Evolutionary conservation across 2,329 filamentous ascomycete species (phyloP), one percentile per base, ranked within the genome.

Genomic region (Fusarium tricinctum): DNA sequence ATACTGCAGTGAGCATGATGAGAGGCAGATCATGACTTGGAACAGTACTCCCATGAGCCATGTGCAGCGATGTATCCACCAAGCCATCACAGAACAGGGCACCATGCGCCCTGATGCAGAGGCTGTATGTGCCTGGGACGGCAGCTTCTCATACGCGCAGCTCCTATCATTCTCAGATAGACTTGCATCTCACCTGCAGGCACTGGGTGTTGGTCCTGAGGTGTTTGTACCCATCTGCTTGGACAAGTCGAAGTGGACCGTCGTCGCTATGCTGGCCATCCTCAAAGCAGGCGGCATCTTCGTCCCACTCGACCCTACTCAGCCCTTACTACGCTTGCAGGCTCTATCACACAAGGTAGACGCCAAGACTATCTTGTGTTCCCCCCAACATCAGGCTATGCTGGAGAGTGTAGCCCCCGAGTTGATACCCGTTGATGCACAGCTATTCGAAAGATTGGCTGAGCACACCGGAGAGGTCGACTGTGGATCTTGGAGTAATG

Each of bases 1-100:
- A 70, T 78, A 81, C 8, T 85, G 86, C 69, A 85, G 80, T 19
- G 81, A 85, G 55, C 78, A 80, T 13, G 85, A 88, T 68, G 81
- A 83, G 69, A 78, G 80, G 4, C 84, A 86, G 66, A 81, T 88
- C 19, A 66, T 83, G 23, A 32, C 12, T 4, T 73, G 66, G 66
- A 72, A 73, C 35, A 56, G 23, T 35, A 62, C 22, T 17, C 40
- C 64, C 3, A 4, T 38, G 55, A 73, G 50, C 51, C 40, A 68
- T 33, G 67, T 72, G 5, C 82, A 76, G 63, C 79, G 69, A 32
- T 81, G 80, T 55, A 82, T 83, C 72, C 82, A 84, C 47, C 78
- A 82, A 32, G 68, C 80, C 46, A 73, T 84, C 14, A 76, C 77
- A 3, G 75, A 79, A 30, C 79, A 80, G 44, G 79, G 78, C 20